Conservation (phyloP, 169 alveolate genomes). For the Babesia ovata region DNA sequence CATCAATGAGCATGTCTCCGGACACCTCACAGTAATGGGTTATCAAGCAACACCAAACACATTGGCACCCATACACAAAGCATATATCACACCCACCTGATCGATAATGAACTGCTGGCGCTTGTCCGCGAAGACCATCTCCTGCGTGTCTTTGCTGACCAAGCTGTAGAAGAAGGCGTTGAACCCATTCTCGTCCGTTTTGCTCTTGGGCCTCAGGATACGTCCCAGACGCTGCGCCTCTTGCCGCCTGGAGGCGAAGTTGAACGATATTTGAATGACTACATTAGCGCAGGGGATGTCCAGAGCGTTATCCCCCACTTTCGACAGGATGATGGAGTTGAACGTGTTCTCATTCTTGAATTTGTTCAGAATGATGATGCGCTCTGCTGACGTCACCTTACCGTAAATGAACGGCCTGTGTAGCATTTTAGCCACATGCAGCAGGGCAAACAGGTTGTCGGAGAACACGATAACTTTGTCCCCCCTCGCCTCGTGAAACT, state of each 20-base stretch:
- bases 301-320: slow-evolving; percentile 99
- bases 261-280: slow-evolving; percentile 97
- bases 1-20: neutral
- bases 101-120: slow-evolving; percentile 96
- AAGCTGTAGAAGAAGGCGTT: slow-evolving; percentile 97
- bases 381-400: slow-evolving; percentile 86
- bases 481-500: slow-evolving; percentile 94
- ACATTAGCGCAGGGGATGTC: slow-evolving; percentile 99
- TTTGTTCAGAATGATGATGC: slow-evolving; percentile 89
- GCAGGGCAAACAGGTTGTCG: slow-evolving; percentile 95
- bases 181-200: slow-evolving; percentile 80
- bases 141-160: slow-evolving; percentile 96
- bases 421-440: slow-evolving; percentile 86
- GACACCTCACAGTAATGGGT: neutral
- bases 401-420: slow-evolving; percentile 92
- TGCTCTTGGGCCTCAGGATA: slow-evolving; percentile 96
- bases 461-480: slow-evolving; percentile 97
- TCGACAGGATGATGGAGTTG: slow-evolving; percentile 92
- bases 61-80: neutral
- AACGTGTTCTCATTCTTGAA: slow-evolving; percentile 87
- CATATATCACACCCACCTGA: slow-evolving; percentile 80
- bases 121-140: slow-evolving; percentile 94
- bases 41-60: neutral
- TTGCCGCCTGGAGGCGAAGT: slow-evolving; percentile 97
- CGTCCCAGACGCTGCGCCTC: slow-evolving; percentile 99